Base-by-base conservation (phyloP, 192 early-diverging fungal genomes). In the Funneliformis geosporum region DNA sequence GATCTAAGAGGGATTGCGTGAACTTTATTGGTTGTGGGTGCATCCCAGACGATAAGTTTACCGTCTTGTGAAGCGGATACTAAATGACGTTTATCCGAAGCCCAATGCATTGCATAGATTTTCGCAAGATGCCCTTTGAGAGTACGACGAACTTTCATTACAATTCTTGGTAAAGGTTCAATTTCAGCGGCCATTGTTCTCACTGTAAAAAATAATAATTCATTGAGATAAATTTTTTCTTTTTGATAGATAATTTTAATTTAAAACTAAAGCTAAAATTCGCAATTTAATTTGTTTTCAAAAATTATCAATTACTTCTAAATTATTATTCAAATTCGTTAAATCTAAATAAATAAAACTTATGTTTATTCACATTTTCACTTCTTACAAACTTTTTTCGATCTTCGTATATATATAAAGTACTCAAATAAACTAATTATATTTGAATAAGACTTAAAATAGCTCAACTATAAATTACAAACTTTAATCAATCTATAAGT, bases 21-120 rank as follows among this genome's bases (percentile, higher is more conserved):
- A 42, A 98, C 94, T 86, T 99, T 99, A 90, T 99, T 99, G 73
- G 97, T 98, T 64, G 96, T 95, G 83, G 94, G 96, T 60, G 96
- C 96, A 82, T 99, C 98, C 97, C 98, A 99, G 47, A 99, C 96
- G 76, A 99, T 99, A 60, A 99, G 89, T 86, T 98, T 99, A 75
- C 98, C 97, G 85, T 99, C 98, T 89, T 99, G 98, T 81, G 98
- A 99, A 38, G 97, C 97, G 59, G 94, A 95, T 44, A 99, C 98
- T 6, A 99, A 86, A 82, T 99, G 98, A 68, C 97, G 91, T 86
- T 96, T 97, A 86, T 99, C 97, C 50, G 93, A 90, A 2, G 95
- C 96, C 97, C 98, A 99, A 85, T 99, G 96, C 97, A 98, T 98
- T 18, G 97, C 94, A 84, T 99, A 99, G 72, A 99, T 98, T 82